These are phyloP conservation scores for Pseudozyma pruni DNA, from an alignment of 1,284 basidiomycete genomes.

Conservation along the genomic window DNA sequence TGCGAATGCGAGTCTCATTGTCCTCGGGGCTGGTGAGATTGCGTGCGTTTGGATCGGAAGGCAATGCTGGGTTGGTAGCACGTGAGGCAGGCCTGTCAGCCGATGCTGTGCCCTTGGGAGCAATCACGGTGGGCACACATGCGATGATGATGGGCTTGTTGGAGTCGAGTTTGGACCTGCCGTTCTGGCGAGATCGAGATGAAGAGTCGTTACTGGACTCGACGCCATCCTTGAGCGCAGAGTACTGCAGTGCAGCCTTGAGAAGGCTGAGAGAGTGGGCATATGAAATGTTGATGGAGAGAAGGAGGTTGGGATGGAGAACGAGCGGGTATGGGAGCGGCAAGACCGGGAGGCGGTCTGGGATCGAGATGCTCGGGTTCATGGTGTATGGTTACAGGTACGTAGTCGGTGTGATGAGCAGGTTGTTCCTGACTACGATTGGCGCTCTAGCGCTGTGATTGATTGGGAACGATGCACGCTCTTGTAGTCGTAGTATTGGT, in stretches of 20 bases:
- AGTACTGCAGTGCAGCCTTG: constrained; percentile 62
- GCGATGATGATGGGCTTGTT: constrained; percentile 59
- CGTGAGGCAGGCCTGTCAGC: constrained; percentile 38
- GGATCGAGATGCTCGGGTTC: constrained; percentile 54
- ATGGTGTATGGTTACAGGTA: constrained; percentile 12
- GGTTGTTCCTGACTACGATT: no score
- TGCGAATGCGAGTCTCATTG: constrained; percentile 42
- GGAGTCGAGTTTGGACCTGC: constrained; percentile 33
- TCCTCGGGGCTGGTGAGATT: constrained; percentile 38
- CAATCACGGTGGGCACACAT: constrained; percentile 55
- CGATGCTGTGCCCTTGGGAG: constrained; percentile 48
- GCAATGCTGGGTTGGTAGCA: constrained; percentile 44
- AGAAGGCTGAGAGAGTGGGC: constrained; percentile 63
- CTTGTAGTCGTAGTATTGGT: no score
- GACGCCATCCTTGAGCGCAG: constrained; percentile 31
- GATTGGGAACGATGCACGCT: constrained; percentile 1
- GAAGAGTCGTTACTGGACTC: constrained; percentile 33
- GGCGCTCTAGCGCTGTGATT: neutral
- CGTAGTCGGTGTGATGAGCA: no score
- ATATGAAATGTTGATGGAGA: constrained; percentile 63
- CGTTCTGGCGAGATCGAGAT: constrained; percentile 14
- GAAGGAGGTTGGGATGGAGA: constrained; percentile 64
- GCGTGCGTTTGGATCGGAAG: constrained; percentile 22
- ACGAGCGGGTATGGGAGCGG: constrained; percentile 64
- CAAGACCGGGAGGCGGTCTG: constrained; percentile 59